Evolutionary conservation across 2,329 filamentous ascomycete genomes (phyloP).

Genomic region (Zymoseptoria passerinii): DNA sequence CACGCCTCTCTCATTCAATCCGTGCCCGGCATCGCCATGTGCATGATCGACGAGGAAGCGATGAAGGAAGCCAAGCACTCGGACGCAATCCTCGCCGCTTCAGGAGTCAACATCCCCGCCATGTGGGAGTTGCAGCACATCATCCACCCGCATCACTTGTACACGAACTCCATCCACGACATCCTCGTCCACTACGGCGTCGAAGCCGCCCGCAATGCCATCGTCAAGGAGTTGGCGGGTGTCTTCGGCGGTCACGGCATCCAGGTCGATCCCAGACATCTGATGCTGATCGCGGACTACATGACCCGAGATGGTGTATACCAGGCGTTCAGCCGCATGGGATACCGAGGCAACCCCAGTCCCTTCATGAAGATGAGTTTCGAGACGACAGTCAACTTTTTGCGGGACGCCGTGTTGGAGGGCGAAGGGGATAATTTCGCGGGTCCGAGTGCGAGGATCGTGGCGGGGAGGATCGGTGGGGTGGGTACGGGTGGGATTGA

Average conservation of each 20-base stretch:
- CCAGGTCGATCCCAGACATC: conserved; percentile 78
- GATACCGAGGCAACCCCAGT: conserved; percentile 72
- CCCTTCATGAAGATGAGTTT: conserved; percentile 99
- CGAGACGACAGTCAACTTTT: conserved; percentile 89
- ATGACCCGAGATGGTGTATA: conserved; percentile 95
- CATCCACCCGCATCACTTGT: conserved; percentile 76
- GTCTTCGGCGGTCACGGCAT: conserved; percentile 92
- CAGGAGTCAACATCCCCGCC: conserved; percentile 78
- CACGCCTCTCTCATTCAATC: conserved; percentile 77
- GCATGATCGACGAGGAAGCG: conserved; percentile 57
- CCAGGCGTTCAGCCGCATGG: conserved; percentile 85
- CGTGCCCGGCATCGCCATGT: conserved; percentile 66
- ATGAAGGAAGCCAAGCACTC: conserved; percentile 42
- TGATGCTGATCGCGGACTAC: conserved; percentile 92
- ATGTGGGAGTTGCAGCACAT: conserved; percentile 83
- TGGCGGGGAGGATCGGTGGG: conserved; percentile 72
- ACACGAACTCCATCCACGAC: conserved; percentile 86
- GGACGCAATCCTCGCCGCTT: conserved; percentile 55
- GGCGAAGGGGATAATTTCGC: conserved; percentile 82
- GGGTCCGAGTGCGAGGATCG: conserved; percentile 79
- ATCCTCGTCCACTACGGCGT: conserved; percentile 84
- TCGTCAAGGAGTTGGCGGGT: conserved; percentile 73
- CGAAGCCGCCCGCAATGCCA: conserved; percentile 79
- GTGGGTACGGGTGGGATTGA: conserved; percentile 91
- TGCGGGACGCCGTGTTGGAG: conserved; percentile 85